Evolutionary conservation across 192 early-diverging fungal genomes (phyloP).

Genomic region (Entomortierella beljakovae): DNA sequence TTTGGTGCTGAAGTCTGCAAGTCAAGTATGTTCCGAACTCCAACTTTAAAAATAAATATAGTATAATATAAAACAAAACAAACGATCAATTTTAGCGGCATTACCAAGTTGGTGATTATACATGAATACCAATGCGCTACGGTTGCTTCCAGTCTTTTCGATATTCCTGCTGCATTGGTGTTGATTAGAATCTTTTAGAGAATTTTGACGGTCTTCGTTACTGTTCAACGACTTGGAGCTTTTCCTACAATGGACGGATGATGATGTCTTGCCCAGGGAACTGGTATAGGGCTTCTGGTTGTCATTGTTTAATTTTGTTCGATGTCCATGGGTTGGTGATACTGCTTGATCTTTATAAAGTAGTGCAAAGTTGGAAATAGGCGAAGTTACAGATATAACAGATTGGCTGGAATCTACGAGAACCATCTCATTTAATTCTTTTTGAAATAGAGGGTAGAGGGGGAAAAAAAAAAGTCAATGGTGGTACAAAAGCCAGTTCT

Average conservation of each 20-base stretch:
- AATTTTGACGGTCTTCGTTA: background rate
- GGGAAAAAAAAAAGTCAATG: background rate
- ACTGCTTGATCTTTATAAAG: slow-evolving; percentile 17
- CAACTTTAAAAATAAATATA: background rate
- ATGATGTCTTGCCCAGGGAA: too few relatives aligned
- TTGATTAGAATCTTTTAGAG: slow-evolving; percentile 27
- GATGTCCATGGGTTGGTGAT: background rate
- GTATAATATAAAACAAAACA: too few relatives aligned
- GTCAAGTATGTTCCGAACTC: background rate
- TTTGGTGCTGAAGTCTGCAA: too few relatives aligned
- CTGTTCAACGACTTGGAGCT: background rate
- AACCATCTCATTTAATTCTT: slow-evolving; percentile 8
- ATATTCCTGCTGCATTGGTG: slow-evolving; percentile 16
- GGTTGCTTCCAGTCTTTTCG: slow-evolving; percentile 12
- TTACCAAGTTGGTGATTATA: slow-evolving; percentile 49
- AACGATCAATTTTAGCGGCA: background rate
- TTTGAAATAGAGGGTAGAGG: background rate
- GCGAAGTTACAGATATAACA: slow-evolving; percentile 19
- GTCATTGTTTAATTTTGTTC: too few relatives aligned
- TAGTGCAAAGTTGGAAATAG: slow-evolving; percentile 17
- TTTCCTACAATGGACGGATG: background rate
- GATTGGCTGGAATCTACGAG: slow-evolving; percentile 24
- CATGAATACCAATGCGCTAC: slow-evolving; percentile 41
- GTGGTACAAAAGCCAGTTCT: too few relatives aligned
- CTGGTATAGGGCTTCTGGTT: too few relatives aligned